These are phyloP conservation scores for Fragaria iinumae DNA, from an alignment of 306 rosid species.

Conservation along the genomic window DNA sequence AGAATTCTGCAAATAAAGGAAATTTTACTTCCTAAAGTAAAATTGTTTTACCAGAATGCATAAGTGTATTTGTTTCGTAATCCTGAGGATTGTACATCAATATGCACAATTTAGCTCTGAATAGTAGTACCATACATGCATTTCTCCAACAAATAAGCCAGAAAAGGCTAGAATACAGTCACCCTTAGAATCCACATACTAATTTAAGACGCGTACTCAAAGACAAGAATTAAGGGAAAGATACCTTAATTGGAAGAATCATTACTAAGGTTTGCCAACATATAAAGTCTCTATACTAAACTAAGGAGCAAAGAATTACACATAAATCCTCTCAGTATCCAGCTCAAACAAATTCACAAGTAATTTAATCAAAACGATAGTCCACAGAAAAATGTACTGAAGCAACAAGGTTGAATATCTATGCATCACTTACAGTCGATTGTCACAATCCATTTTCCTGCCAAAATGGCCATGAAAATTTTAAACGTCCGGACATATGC, in stretches of 20 bases:
- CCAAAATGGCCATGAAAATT: conserved; percentile 75
- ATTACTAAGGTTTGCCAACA: neutral
- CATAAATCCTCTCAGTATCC: neutral
- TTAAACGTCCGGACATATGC: conserved; percentile 84
- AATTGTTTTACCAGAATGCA: neutral
- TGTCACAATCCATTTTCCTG: conserved; percentile 82
- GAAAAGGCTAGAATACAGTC: neutral
- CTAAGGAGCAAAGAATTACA: neutral
- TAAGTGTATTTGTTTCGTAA: neutral
- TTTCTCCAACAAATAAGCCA: neutral
- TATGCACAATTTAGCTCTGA: neutral
- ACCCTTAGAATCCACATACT: neutral
- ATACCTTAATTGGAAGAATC: neutral
- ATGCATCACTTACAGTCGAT: conserved; percentile 63
- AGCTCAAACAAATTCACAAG: conserved; percentile 5
- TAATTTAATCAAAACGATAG: neutral
- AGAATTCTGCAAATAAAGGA: neutral
- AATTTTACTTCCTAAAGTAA: neutral
- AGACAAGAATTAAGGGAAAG: neutral
- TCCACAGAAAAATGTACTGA: neutral
- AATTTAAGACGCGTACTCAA: neutral
- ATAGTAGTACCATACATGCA: neutral
- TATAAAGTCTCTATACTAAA: neutral
- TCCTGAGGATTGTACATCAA: neutral
- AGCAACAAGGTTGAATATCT: neutral